phyloP scores from a whole-genome alignment of 2,329 filamentous ascomycete species.

The Corinectria fuckeliana region DNA sequence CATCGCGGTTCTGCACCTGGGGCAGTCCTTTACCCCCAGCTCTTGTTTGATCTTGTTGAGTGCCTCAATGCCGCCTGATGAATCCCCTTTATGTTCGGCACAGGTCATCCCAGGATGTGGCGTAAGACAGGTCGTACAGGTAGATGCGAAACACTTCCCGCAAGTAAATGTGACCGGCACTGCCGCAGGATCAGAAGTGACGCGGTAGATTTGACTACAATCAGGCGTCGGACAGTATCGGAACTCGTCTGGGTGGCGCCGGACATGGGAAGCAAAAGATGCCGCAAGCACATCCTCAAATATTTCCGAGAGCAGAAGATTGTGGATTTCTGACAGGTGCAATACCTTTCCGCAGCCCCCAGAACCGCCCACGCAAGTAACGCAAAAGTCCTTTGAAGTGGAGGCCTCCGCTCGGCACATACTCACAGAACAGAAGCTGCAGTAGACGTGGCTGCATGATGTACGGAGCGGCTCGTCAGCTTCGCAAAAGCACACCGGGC shows the following conservation, averaged over 20 bases:
- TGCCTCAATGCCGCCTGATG: neutral
- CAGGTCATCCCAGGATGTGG: neutral
- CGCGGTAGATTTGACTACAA: conserved; percentile 3
- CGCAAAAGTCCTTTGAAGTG: neutral
- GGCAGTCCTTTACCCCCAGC: neutral
- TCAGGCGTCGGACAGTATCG: conserved; percentile 7
- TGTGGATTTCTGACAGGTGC: neutral
- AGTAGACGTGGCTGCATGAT: conserved; percentile 3
- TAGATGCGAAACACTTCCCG: neutral
- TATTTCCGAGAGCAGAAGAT: neutral
- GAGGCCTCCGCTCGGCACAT: neutral
- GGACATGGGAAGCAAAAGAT: conserved; percentile 3
- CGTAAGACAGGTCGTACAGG: neutral
- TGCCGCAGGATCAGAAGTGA: neutral
- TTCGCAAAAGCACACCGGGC: neutral
- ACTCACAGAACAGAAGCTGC: neutral
- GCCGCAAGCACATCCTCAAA: neutral
- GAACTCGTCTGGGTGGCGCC: conserved; percentile 1
- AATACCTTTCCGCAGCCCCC: neutral
- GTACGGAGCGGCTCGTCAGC: conserved; percentile 1
- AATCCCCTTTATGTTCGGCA: neutral
- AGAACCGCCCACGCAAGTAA: neutral
- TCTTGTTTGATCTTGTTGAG: neutral
- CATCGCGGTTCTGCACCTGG: neutral
- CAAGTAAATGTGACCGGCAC: neutral